Evolutionary conservation across 2,329 filamentous ascomycete genomes (phyloP), one percentile per base, ranked within the genome.

Genomic region (Aspergillus candidus): DNA sequence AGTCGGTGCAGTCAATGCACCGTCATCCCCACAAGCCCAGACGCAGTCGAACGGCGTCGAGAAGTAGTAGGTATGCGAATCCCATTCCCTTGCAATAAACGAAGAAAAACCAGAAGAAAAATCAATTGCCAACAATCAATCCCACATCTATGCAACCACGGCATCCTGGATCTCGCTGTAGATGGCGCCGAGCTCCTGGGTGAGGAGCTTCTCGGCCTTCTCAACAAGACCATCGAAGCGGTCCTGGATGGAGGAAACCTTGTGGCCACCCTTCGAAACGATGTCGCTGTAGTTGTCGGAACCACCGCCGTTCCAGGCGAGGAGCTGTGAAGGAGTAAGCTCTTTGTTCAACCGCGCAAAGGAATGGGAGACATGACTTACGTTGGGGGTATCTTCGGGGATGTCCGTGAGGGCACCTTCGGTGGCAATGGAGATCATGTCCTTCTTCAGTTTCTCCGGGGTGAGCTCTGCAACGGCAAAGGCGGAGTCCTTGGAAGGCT

Each of bases 231-330:
- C 62, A 46, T 66, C 62, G 41, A 67, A 62, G 51, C 64, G 65
- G 35, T 59, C 57, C 52, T 66, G 59, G 43, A 69, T 57, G 40
- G 69, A 58, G 30, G 38, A 29, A 15, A 38, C 75, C 57, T 78
- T 77, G 76, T 90, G 91, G 61, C 80, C 75, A 61, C 88, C 86
- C 58, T 81, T 75, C 58, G 81, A 72, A 52, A 94, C 71, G 61
- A 96, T 95, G 59, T 86, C 76, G 49, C 80, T 79, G 81, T 87
- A 96, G 84, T 98, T 95, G 74, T 79, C 83, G 65, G 81, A 86
- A 63, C 93, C 93, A 73, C 89, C 94, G 67, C 94, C 93, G 80
- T 98, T 98, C 91, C 90, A 98, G 70, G 91, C 91, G 51, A 98
- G 88, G 65, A 95, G 77, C 74, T 77, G 54, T 5, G 47, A 46